Base-by-base conservation (phyloP, 2,329 filamentous ascomycete genomes). In the Colletotrichum sp. region DNA sequence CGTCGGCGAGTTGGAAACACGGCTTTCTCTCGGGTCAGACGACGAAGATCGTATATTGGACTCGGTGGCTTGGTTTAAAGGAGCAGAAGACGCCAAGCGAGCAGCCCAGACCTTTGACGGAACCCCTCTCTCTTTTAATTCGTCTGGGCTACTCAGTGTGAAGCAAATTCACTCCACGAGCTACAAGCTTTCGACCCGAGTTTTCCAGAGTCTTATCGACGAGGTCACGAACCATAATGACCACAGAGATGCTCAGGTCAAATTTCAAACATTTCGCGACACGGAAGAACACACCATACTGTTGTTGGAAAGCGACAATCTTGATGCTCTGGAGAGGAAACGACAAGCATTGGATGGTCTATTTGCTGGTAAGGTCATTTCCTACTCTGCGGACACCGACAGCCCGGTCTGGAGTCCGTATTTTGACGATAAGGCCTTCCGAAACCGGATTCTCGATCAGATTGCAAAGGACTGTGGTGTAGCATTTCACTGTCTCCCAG, bases 271-370 rank as follows among this genome's bases (percentile, higher is more conserved):
- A 2, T 85, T 84, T 49, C 78, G 77, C 36, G 66, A 79, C 10
- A 24, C 69, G 3, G 77, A 81, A 26, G 81, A 80, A 52, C 83
- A 84, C 62, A 80, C 79, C 6, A 80, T 82, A 7, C 71, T 88
- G 36, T 86, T 84, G 71, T 75, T 88, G 21, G 85, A 87, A 76
- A 84, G 86, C 0, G 80, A 83, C 6, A 71, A 78, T 26, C 76
- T 77, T 7, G 79, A 81, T 60, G 74, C 78, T 3, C 82, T 87
- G 7, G 81, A 80, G 2, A 72, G 76, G 10, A 84, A 85, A 4
- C 85, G 84, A 49, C 77, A 79, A 2, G 77, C 59, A 7, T 78
- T 87, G 8, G 81, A 85, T 8, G 70, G 68, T 3, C 81, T 87
- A 10, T 64, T 87, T 30, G 73, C 74, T 10, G 87, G 86, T 6